These are phyloP conservation scores for Bocquillonia castaneifolia DNA, from an alignment of 441 rosid species.

Conservation along the genomic window DNA sequence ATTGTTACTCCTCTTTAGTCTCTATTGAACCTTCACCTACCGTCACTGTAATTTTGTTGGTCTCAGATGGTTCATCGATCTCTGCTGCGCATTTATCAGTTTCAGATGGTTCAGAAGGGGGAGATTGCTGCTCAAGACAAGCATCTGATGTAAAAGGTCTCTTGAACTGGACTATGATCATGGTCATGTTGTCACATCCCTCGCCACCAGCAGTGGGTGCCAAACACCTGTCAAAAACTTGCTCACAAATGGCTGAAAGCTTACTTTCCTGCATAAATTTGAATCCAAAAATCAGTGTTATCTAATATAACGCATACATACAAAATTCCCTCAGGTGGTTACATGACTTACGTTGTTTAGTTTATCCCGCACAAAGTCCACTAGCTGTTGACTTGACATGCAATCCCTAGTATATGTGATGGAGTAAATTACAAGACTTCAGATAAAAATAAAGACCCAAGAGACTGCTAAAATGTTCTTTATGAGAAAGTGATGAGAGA, in stretches of 20 bases:
- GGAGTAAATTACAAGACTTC: background rate
- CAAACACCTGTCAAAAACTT: slow-evolving; percentile 67
- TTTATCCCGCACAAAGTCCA: slow-evolving; percentile 71
- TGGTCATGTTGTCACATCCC: slow-evolving; percentile 96
- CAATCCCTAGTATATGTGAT: slow-evolving; percentile 58
- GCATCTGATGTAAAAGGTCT: slow-evolving; percentile 27
- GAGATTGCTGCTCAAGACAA: slow-evolving; percentile 26
- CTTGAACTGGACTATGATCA: slow-evolving; percentile 85
- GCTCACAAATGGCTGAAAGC: slow-evolving; percentile 73
- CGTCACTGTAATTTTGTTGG: slow-evolving; percentile 9
- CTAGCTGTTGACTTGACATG: slow-evolving; percentile 87
- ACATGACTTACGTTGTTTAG: slow-evolving; percentile 41
- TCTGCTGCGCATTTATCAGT: slow-evolving; percentile 6
- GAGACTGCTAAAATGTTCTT: background rate
- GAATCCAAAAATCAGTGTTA: slow-evolving; percentile 25
- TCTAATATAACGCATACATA: slow-evolving; percentile 42
- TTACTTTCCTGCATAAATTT: slow-evolving; percentile 72
- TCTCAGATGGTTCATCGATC: slow-evolving; percentile 11
- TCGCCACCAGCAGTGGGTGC: slow-evolving; percentile 76
- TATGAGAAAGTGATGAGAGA: background rate
- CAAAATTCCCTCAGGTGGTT: slow-evolving; percentile 21
- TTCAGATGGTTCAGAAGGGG: background rate
- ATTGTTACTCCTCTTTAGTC: slow-evolving; percentile 7
- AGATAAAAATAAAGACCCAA: background rate
- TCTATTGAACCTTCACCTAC: slow-evolving; percentile 3